A percentile compares a stretch with the other conserved stretches of the same genome.
Conservation (phyloP, 1,284 basidiomycete species). For the Papiliotrema laurentii region DNA sequence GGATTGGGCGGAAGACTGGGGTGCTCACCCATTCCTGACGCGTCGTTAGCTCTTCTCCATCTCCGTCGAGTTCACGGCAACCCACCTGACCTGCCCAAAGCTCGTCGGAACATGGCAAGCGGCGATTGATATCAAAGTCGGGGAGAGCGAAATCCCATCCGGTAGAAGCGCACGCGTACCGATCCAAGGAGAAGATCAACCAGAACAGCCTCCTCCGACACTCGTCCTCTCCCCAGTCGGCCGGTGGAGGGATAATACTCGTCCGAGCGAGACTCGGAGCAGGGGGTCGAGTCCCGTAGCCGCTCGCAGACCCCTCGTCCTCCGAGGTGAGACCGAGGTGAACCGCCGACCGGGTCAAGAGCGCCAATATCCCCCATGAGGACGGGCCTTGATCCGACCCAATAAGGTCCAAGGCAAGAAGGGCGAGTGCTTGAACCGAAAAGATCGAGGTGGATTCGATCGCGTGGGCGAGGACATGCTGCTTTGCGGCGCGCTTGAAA, state of each 20-base stretch:
- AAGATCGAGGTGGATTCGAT: conserved; percentile 44
- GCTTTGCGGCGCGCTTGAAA: conserved; percentile 39
- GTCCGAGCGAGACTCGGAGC: conserved; percentile 34
- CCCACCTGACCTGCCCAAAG: conserved; percentile 39
- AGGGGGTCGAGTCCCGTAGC: conserved; percentile 16
- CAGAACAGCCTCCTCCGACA: conserved; percentile 43
- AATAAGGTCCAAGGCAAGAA: conserved; percentile 46
- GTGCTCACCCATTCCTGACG: conserved; percentile 41
- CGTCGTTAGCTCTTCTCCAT: background rate
- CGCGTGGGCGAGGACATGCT: conserved; percentile 44
- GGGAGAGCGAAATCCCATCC: conserved; percentile 48
- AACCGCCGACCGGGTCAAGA: conserved; percentile 44
- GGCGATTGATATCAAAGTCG: conserved; percentile 40
- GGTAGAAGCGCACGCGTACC: conserved; percentile 45
- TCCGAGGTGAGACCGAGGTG: conserved; percentile 43
- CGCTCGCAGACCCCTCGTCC: conserved; percentile 18
- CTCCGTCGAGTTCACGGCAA: background rate
- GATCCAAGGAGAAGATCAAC: conserved; percentile 46
- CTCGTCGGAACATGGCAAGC: conserved; percentile 42
- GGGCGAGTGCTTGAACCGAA: conserved; percentile 43
- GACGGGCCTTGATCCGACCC: conserved; percentile 46
- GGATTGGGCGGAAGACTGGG: conserved; percentile 36
- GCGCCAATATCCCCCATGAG: conserved; percentile 45
- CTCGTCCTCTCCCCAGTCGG: conserved; percentile 46
- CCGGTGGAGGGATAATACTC: conserved; percentile 41